Evolutionary conservation across 768 basidiomycete species (phyloP), one percentile per base, ranked within the genome.

Genomic region (Suillus occidentalis): DNA sequence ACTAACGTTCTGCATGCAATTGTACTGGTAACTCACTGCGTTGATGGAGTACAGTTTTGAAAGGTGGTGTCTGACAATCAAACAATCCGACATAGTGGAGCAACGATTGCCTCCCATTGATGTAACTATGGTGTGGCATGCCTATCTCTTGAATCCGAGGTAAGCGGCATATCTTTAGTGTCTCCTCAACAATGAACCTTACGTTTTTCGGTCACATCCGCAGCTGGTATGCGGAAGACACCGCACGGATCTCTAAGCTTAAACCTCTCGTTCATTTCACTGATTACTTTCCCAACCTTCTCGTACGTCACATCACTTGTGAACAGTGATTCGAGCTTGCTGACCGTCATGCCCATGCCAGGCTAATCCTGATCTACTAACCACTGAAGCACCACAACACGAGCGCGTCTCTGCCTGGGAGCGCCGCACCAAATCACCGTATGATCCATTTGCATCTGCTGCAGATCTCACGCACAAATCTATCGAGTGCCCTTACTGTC

Each of bases 81-180:
- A 50, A 40, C 25, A 28, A 49, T 43, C 25, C 7, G 39, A 43
- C 20, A 31, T 56, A 16, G 34, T 62, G 1, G 68, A 70, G 56
- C 57, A 61, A 28, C 49, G 40, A 0, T 58, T 76, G n/a, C 79
- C 80, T 2, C 79, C 79, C 4, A 59, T 81, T 8, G 80, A 80
- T 37, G 80, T 81, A 2, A 66, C 76, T 47, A 78, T 80, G 79
- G 79, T 80, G 4, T 79, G 79, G 75, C 80, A 80, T 42, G 68
- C 79, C 7, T 79, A 81, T 67, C 68, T 77, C 36, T 75, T 80
- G 40, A 80, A 79, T 62, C 80, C 80, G 10, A 68, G 72, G 79
- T 78, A 66, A 66, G 71, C 31, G 31, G 31, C 25, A 18, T 2
- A 59, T 14, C 12, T 47, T 50, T 9, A 28, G 8, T 50, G 37